phyloP scores from a whole-genome alignment of 1,284 basidiomycete species.

The Stygiomarasmius scandens region DNA sequence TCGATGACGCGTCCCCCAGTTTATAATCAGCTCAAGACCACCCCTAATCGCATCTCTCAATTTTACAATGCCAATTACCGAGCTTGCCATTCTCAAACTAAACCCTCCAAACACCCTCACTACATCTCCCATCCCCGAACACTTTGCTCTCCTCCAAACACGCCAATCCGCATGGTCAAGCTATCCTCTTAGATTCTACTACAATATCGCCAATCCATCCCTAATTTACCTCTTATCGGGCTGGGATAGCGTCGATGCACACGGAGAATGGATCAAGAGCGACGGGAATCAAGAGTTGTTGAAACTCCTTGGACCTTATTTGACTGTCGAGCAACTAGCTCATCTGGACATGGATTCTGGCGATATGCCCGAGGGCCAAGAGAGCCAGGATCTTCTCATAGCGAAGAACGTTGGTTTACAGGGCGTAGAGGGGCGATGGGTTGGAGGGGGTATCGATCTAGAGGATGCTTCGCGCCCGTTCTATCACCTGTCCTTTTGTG shows the following conservation, averaged over 20 bases:
- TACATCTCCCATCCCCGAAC: conserved; percentile 17
- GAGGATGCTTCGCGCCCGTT: conserved; percentile 5
- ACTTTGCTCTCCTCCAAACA: conserved; percentile 29
- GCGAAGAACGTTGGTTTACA: not conserved
- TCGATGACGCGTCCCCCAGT: too few species aligned
- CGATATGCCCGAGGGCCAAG: conserved; percentile 24
- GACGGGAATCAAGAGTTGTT: conserved; percentile 43
- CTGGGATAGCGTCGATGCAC: conserved; percentile 44
- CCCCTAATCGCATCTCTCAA: too few species aligned
- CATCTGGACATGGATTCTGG: conserved; percentile 44
- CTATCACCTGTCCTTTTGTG: not conserved
- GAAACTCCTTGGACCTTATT: conserved; percentile 28
- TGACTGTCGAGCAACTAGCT: conserved; percentile 38
- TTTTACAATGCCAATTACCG: conserved; percentile 39
- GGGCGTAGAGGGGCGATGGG: not conserved
- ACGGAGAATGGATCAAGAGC: conserved; percentile 45
- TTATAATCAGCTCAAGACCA: too few species aligned
- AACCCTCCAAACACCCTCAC: conserved; percentile 22
- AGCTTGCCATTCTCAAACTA: conserved; percentile 36
- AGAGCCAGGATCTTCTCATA: conserved; percentile 13
- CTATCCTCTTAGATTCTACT: conserved; percentile 42
- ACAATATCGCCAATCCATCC: conserved; percentile 22
- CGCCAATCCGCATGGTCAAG: conserved; percentile 43
- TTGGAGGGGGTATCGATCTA: conserved; percentile 1
- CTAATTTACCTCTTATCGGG: conserved; percentile 45